A percentile compares a stretch with the other conserved stretches of the same genome.
phyloP scores from a whole-genome alignment of 768 basidiomycete species.

The Dictyophora rubrovolvata region DNA sequence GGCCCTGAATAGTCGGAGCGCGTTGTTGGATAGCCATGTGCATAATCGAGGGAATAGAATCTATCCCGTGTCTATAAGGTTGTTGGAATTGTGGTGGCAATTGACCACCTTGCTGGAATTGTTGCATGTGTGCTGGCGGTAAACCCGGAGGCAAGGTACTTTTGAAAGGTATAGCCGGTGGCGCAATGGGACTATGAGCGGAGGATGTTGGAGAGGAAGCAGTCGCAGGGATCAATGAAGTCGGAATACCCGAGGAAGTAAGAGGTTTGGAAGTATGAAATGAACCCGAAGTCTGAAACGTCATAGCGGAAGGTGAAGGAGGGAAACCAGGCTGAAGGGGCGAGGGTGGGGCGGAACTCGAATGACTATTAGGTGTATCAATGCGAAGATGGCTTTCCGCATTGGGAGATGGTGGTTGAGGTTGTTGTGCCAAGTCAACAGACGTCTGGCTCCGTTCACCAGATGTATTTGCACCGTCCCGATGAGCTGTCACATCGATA shows the following conservation, averaged over 20 bases:
- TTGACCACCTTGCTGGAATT: background rate
- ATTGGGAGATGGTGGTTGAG: background rate
- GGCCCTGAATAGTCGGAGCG: constrained; percentile 51
- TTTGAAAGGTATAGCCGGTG: constrained; percentile 5
- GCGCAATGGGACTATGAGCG: background rate
- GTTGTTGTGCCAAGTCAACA: background rate
- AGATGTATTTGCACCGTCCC: background rate
- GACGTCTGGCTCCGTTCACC: background rate
- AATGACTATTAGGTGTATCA: background rate
- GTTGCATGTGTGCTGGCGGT: constrained; percentile 6
- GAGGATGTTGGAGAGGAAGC: background rate
- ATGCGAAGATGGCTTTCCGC: background rate
- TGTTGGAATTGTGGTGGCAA: background rate
- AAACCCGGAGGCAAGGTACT: constrained; percentile 1
- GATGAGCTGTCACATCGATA: background rate
- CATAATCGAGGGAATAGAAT: constrained; percentile 1
- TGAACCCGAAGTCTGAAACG: background rate
- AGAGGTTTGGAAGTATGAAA: background rate
- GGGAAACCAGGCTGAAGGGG: constrained; percentile 8
- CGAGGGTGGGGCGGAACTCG: constrained; percentile 5
- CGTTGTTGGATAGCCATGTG: constrained; percentile 16
- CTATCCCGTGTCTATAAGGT: background rate
- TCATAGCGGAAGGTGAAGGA: constrained; percentile 1
- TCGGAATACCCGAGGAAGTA: background rate
- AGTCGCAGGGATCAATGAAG: background rate